Evolutionary conservation across 495 filamentous ascomycete genomes (phyloP), one percentile per base, ranked within the genome.

Genomic region (Pseudevernia furfuracea): DNA sequence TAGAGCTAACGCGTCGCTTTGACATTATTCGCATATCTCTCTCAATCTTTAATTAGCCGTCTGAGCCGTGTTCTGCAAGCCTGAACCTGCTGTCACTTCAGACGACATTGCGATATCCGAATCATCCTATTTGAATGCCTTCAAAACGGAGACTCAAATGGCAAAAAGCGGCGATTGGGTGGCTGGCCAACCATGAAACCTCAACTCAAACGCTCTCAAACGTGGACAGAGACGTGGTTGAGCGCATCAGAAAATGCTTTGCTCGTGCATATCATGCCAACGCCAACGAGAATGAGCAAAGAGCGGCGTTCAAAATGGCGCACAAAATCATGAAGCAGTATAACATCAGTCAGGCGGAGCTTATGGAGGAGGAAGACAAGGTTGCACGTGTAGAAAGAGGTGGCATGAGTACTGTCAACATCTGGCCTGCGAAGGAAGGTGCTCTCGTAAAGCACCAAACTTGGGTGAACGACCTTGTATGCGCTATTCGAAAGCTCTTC

Each of bases 171-270:
- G 25, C 53, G 32, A 44, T 65, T 23, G 56, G 39, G 1, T 30
- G 41, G 56, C 43, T 65, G 41, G 56, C 62, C 39, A 60, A 52
- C 34, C 32, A 56, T 25, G 57, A 44, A 59, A 32, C 39, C 4
- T 32, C 53, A 48, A 46, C 30, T 9, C n/a, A 39, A 37, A 36
- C 23, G 15, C 39, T 56, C 4, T 43, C 58, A 8, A 48, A 41
- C 37, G 46, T 44, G n/a, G 38, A 39, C 9, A 15, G 14, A 14
- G 53, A 52, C 19, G 66, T 73, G 30, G 60, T 76, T 14, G 66
- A 71, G 9, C 66, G 70, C 30, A 74, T 75, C 64, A 67, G 71
- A 65, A 76, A 76, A 67, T 74, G 72, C 55, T 68, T 74, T 28
- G 62, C 52, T 15, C 68, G 69, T 30, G 70, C 70, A 36, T 64